A percentile compares a stretch with the other conserved stretches of the same genome.
phyloP scores from a whole-genome alignment of 495 filamentous ascomycete species.

The Massariosphaeria phaeospora region DNA sequence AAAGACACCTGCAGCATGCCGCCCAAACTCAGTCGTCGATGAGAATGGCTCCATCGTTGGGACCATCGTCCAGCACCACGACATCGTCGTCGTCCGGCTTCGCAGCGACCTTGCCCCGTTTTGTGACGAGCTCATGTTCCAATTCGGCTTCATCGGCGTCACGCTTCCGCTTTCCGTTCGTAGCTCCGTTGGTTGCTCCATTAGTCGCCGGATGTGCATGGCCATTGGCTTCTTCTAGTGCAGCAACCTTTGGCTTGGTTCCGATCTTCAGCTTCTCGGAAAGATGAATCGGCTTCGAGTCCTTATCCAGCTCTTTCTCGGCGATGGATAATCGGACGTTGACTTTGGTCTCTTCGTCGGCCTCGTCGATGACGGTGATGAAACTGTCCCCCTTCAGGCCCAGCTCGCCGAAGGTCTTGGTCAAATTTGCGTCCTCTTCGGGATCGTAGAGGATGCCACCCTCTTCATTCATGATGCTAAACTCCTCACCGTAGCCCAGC shows the following conservation, averaged over 20 bases:
- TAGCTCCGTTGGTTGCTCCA: constrained; percentile 10
- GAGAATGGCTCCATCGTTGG: constrained; percentile 61
- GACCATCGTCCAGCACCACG: constrained; percentile 53
- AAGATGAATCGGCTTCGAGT: constrained; percentile 45
- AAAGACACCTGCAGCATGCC: too few species aligned
- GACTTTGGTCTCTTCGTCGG: constrained; percentile 73
- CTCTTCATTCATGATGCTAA: constrained; percentile 69
- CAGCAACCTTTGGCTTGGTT: constrained; percentile 39
- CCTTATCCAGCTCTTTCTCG: constrained; percentile 44
- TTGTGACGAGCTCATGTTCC: constrained; percentile 44
- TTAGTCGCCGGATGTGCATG: constrained; percentile 15
- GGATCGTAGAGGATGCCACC: constrained; percentile 76
- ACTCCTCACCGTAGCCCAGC: constrained; percentile 78
- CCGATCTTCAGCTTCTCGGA: constrained; percentile 49
- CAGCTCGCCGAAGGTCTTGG: constrained; percentile 72
- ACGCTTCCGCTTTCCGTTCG: constrained; percentile 33
- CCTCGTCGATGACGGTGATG: constrained; percentile 79
- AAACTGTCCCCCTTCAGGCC: constrained; percentile 68
- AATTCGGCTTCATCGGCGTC: constrained; percentile 42
- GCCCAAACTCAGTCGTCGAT: constrained; percentile 54
- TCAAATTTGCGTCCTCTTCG: constrained; percentile 80
- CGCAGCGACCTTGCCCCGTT: constrained; percentile 43
- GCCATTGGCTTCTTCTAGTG: constrained; percentile 33
- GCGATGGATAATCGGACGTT: constrained; percentile 67
- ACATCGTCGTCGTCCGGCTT: constrained; percentile 35